phyloP scores from a whole-genome alignment of 208 protist species.

The Balamuthia mandrillaris region DNA sequence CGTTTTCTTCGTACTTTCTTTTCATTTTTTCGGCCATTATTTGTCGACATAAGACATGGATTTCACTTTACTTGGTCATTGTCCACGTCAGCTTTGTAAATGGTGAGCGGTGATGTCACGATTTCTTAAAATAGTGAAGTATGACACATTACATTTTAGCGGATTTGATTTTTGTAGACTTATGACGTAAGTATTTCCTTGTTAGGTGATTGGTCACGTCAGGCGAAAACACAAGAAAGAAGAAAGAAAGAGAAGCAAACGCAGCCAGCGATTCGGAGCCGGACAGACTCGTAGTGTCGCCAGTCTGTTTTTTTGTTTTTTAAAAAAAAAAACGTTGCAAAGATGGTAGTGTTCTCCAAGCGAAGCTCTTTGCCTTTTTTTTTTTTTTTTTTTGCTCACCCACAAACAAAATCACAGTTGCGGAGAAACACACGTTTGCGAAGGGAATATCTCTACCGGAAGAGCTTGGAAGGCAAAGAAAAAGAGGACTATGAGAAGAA shows the following conservation, averaged over 20 bases:
- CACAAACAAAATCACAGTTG: no score
- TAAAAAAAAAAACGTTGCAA: not conserved
- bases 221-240: not conserved
- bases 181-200: constrained; percentile 91
- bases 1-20: no score
- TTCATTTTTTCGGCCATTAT: not conserved
- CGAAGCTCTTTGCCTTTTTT: not conserved
- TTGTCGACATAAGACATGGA: not conserved
- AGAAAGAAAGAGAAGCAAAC: not conserved
- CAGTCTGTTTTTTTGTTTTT: no score
- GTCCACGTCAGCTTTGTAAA: not conserved
- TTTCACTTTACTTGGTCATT: no score
- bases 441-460: constrained; percentile 82
- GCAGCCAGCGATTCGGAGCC: not conserved
- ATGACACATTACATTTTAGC: not conserved
- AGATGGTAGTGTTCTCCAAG: not conserved
- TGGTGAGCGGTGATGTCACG: not conserved
- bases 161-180: constrained; percentile 83
- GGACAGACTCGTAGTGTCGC: not conserved
- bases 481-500: constrained; percentile 59
- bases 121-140: not conserved
- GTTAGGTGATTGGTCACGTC: not conserved
- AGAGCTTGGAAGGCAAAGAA: constrained; percentile 73
- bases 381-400: not conserved
- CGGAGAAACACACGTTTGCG: constrained; percentile 71